Percentiles rank a stretch among this genome's conserved stretches.
Evolutionary conservation across 106 monocot genomes (phyloP).

Genomic region (Allium cepa): DNA sequence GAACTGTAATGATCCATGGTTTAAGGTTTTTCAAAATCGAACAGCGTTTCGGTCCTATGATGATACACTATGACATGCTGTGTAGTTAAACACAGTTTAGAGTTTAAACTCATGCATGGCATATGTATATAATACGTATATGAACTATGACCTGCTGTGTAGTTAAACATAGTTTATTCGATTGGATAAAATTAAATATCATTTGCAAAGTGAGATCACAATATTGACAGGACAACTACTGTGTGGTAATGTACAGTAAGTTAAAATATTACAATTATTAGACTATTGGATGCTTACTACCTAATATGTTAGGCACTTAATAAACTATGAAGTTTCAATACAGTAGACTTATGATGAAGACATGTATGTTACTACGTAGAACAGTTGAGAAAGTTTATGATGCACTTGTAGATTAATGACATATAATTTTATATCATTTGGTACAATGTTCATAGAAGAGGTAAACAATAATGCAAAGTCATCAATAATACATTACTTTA

Average conservation of each 20-base stretch:
- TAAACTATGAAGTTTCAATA: background rate
- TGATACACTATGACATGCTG: too few relatives aligned
- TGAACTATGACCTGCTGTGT: too few relatives aligned
- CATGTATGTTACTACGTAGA: background rate
- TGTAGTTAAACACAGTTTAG: too few relatives aligned
- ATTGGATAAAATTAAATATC: background rate
- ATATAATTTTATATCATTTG: background rate
- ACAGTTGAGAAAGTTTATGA: background rate
- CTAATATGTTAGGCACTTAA: background rate
- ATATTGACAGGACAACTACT: background rate
- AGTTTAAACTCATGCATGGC: too few relatives aligned
- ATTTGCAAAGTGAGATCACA: background rate
- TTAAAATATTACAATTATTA: background rate
- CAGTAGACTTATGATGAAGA: background rate
- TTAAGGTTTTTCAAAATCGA: too few relatives aligned
- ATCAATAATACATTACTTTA: background rate
- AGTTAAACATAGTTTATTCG: background rate
- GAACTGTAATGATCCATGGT: too few relatives aligned
- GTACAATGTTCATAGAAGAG: background rate
- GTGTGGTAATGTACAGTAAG: too few relatives aligned
- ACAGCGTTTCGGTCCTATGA: too few relatives aligned
- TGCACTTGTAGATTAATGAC: too few relatives aligned
- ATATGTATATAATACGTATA: too few relatives aligned
- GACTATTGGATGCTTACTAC: background rate
- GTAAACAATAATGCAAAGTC: background rate